Evolutionary conservation across 2,329 filamentous ascomycete genomes (phyloP).

Genomic region (Calonectria henricotiae): DNA sequence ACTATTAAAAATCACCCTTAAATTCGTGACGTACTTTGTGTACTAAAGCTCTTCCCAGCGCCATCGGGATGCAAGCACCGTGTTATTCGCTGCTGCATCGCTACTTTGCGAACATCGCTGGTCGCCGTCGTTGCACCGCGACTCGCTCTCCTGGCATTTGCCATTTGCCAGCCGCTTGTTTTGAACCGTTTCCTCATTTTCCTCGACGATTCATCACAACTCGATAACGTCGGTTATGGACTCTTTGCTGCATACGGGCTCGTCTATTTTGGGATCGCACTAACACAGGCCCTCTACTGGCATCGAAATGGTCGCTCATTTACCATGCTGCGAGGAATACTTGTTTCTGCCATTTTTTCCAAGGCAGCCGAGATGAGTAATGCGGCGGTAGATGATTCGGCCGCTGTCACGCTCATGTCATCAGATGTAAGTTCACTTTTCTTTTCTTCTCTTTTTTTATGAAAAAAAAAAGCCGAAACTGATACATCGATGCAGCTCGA

Average conservation of each 20-base stretch:
- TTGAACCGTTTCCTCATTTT: constrained; percentile 56
- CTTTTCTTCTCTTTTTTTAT: neutral
- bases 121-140: constrained; percentile 55
- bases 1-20: constrained; percentile 28
- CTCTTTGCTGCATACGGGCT: constrained; percentile 57
- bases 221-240: constrained; percentile 53
- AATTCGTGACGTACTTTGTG: constrained; percentile 40
- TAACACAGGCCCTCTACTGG: constrained; percentile 55
- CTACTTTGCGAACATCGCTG: constrained; percentile 53
- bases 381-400: constrained; percentile 53
- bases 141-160: constrained; percentile 56
- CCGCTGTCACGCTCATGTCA: constrained; percentile 62
- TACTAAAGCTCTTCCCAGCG: constrained; percentile 45
- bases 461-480: neutral
- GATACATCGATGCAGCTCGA: constrained; percentile 53
- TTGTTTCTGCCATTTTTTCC: constrained; percentile 57
- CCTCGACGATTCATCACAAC: constrained; percentile 49
- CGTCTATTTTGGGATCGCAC: constrained; percentile 55
- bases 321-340: constrained; percentile 54
- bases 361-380: constrained; percentile 56
- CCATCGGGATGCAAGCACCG: constrained; percentile 44
- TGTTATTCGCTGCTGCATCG: constrained; percentile 53
- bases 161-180: constrained; percentile 59
- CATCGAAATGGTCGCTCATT: constrained; percentile 56
- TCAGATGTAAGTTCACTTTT: constrained; percentile 54